Conservation (phyloP, 371 early-diverging fungal species). For the Capillidium rhysosporum region DNA sequence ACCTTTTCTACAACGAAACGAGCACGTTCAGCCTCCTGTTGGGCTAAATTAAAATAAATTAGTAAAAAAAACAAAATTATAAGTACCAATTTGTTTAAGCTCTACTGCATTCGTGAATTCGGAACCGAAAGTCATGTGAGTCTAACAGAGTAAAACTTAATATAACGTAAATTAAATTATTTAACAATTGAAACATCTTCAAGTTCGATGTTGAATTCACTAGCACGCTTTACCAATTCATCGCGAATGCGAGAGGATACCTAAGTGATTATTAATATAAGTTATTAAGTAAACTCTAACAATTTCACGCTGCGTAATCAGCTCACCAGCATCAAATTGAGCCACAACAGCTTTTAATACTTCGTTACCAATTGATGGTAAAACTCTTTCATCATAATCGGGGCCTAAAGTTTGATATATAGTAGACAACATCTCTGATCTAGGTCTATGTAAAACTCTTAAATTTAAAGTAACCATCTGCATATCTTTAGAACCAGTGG, state of each 20-base stretch:
- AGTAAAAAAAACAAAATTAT: slow-evolving; percentile 9
- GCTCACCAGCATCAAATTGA: slow-evolving; percentile 92
- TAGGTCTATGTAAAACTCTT: slow-evolving; percentile 88
- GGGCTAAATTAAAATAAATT: slow-evolving; percentile 19
- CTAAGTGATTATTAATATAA: slow-evolving; percentile 8
- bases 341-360: slow-evolving; percentile 97
- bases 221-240: slow-evolving; percentile 81
- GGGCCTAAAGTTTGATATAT: slow-evolving; percentile 84
- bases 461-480: slow-evolving; percentile 82
- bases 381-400: slow-evolving; percentile 95
- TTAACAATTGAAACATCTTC: slow-evolving; percentile 95
- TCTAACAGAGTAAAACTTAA: slow-evolving; percentile 19
- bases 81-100: slow-evolving; percentile 72
- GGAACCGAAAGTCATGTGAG: slow-evolving; percentile 90
- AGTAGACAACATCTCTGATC: slow-evolving; percentile 41
- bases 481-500: slow-evolving; percentile 78
- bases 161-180: background rate
- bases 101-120: slow-evolving; percentile 90
- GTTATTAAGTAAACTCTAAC: slow-evolving; percentile 19
- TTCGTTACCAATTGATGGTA: slow-evolving; percentile 97
- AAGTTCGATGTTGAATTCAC: slow-evolving; percentile 83
- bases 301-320: slow-evolving; percentile 95
- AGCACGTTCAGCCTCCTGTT: slow-evolving; percentile 95
- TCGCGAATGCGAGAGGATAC: slow-evolving; percentile 83
- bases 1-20: slow-evolving; percentile 66